Base-by-base conservation (phyloP, 345 rosid genomes). In the Arabis alpina region DNA sequence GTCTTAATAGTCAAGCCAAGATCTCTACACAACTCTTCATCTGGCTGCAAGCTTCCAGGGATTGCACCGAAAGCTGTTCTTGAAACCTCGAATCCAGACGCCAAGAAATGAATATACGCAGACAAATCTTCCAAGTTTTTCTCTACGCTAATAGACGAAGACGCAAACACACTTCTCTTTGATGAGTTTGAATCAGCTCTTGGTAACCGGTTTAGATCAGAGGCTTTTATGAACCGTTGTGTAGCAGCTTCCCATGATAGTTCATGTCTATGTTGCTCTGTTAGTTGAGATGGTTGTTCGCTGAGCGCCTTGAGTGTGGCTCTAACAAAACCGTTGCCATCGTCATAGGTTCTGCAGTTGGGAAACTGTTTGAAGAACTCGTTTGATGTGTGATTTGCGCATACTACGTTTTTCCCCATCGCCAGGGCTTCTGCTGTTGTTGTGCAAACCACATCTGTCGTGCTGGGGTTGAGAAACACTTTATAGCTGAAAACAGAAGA, bases 391-490 rank as follows among this genome's bases (percentile, higher is more conserved):
- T 82, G 88, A 59, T 84, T 54, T 16, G 82, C 80, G 41, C 82
- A 79, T 3, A 79, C 76, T 24, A 86, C 93, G 3, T 74, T 77
- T 73, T 94, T 94, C 1, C 98, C 98, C 99, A 94, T 92, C 23
- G 99, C 99, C 78, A 92, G 78, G 49, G 98, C 97, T 86, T 94
- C 99, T 61, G 97, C 96, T 8, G 96, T 92, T 48, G 98, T 92
- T 16, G 99, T 94, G 82, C 98, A 94, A 59, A 94, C 98, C 39
- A 94, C 98, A 54, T 94, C 99, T 8, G 96, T 89, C 48, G 98
- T 94, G 88, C 99, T 94, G 7, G 99, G 98, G 76, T 94, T 94
- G 76, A 94, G 81, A 79, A 94, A 94, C 75, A 90, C 91, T 80
- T 86, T 95, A 68, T 88, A 92, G 71, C 97, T 95, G 91, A 53